phyloP scores from a whole-genome alignment of 1,284 basidiomycete genomes.

The Cutaneotrichosporon sp. region DNA sequence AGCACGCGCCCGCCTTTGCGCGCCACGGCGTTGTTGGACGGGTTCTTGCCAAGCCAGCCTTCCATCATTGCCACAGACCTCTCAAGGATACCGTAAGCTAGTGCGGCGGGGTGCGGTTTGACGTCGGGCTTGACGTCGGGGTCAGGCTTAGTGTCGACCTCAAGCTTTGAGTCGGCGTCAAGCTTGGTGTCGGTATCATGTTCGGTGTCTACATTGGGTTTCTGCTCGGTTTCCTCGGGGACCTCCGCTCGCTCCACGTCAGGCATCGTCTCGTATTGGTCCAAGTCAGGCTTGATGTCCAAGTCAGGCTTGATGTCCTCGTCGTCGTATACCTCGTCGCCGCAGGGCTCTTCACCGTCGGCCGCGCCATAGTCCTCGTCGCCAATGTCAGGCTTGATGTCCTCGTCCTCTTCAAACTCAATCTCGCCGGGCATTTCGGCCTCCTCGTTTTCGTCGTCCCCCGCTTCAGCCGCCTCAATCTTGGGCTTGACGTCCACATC shows the following conservation, averaged over 20 bases:
- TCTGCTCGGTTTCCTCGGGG: no score
- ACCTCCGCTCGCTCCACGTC: no score
- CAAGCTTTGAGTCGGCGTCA: neutral
- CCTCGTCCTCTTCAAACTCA: neutral
- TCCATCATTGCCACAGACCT: conserved; percentile 47
- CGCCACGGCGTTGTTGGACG: conserved; percentile 24
- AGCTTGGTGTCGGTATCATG: neutral
- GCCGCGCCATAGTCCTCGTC: no score
- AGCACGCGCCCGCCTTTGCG: conserved; percentile 51
- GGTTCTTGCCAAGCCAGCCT: conserved; percentile 46
- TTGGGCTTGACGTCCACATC: conserved; percentile 32
- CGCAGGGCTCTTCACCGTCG: neutral
- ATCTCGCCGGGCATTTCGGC: neutral
- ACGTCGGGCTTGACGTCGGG: conserved; percentile 8
- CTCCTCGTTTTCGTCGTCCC: conserved; percentile 15
- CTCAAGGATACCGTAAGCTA: conserved; percentile 24
- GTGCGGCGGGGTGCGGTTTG: conserved; percentile 5
- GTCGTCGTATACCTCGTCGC: neutral
- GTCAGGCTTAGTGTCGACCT: neutral
- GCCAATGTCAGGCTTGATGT: conserved; percentile 2
- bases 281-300: no score
- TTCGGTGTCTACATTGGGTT: no score
- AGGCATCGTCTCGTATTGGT: no score
- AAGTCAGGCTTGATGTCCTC: neutral
- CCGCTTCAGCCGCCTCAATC: conserved; percentile 6